Base-by-base conservation (phyloP, 257 asterid species). In the Solanum sitiens region DNA sequence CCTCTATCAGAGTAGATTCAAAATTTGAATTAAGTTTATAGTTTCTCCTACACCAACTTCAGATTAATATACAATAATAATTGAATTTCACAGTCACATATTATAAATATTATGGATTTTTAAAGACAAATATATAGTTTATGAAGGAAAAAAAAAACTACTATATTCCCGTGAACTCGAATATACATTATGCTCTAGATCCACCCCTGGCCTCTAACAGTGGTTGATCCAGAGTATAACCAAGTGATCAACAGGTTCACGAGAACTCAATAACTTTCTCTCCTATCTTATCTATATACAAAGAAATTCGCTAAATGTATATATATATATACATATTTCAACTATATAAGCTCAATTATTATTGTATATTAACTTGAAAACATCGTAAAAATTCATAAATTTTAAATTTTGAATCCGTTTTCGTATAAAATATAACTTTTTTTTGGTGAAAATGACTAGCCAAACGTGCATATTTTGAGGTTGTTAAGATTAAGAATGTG, bases 381-480 rank as follows among this genome's bases (percentile, higher is more conserved):
- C 40, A 4, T n/a, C 7, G 4, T 8, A 6, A 7, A 27, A 68
- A 16, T 1, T 0, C 12, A 32, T 15, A 15, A 70, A 32, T 13
- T 16, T 70, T 2, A 70, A 7, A 70, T 70, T 70, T 9, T 70
- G n/a, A 30, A 30, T 0, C 23, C 0, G 11, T 3, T 12, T 13
- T 13, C 1, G 0, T 6, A 27, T 6, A 68, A 1, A 6, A 15
- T 70, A 6, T 4, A 70, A 30, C 75, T 30, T 70, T 30, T 4
- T 53, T 30, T 70, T 39, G 83, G 9, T 74, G 53, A 74, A 74
- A 30, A 30, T 50, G 32, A 50, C 32, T 11, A 2, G 30, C 70
- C 85, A 82, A 50, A 82, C 45, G 32, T 82, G 32, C 70, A 50
- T 14, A 82, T 82, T 50, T 82, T 50, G 86, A 82, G 71, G 47